phyloP scores from a whole-genome alignment of 148 eudicot species.

The Tetragonia tetragonoides region DNA sequence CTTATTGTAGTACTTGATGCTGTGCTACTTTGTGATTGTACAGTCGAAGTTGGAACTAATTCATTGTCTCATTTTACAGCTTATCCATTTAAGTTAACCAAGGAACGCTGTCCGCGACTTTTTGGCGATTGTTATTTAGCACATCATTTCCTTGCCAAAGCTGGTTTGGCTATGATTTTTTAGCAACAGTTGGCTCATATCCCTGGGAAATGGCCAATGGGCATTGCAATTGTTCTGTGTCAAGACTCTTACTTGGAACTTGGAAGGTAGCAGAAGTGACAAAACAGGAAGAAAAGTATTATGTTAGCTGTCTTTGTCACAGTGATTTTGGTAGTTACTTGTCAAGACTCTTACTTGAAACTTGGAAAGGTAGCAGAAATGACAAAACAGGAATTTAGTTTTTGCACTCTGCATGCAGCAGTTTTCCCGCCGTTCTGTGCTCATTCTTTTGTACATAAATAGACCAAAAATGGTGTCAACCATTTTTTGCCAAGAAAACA shows the following conservation, averaged over 20 bases:
- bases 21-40: not conserved
- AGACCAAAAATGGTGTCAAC: not conserved
- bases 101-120: not conserved
- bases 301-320: too few species aligned
- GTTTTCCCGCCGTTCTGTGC: not conserved
- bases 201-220: too few species aligned
- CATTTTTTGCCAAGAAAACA: slow-evolving; percentile 16
- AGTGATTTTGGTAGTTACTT: too few species aligned
- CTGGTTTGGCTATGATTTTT: not conserved
- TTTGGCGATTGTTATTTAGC: not conserved
- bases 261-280: too few species aligned
- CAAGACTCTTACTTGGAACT: too few species aligned
- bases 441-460: not conserved
- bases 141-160: not conserved
- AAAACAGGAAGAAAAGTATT: too few species aligned
- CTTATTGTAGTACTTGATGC: not conserved
- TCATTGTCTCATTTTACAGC: not conserved
- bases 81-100: not conserved
- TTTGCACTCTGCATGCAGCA: not conserved
- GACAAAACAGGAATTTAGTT: too few species aligned
- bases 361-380: too few species aligned
- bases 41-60: not conserved
- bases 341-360: too few species aligned
- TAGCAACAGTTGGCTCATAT: too few species aligned
- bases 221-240: too few species aligned